Evolutionary conservation across 495 filamentous ascomycete genomes (phyloP).

Genomic region (Podospora australis): DNA sequence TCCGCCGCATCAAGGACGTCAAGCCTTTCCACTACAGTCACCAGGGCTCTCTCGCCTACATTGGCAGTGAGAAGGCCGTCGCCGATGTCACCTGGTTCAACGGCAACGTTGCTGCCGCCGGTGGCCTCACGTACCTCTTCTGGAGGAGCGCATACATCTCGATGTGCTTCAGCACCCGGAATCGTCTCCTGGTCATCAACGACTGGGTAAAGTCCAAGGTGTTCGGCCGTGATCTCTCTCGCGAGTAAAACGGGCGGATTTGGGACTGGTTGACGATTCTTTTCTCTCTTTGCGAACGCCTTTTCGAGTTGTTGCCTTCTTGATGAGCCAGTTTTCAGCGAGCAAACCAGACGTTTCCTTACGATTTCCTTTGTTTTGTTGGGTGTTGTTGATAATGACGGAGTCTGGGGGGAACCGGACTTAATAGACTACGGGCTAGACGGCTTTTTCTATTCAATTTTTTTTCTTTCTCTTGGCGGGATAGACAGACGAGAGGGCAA

Average conservation of each 20-base stretch:
- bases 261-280: neutral
- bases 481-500: constrained; percentile 10
- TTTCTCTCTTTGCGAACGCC: neutral
- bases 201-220: constrained; percentile 96
- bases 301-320: neutral
- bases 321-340: neutral
- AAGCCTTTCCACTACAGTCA: constrained; percentile 97
- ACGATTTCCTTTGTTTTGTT: constrained; percentile 5
- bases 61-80: constrained; percentile 94
- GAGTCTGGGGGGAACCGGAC: constrained; percentile 12
- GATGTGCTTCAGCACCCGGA: constrained; percentile 99
- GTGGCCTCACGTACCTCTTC: constrained; percentile 81
- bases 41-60: constrained; percentile 94
- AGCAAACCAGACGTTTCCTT: neutral
- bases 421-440: constrained; percentile 17
- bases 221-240: constrained; percentile 92
- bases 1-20: constrained; percentile 84
- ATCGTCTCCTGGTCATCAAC: constrained; percentile 82
- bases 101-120: constrained; percentile 86
- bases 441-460: constrained; percentile 1
- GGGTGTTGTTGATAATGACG: constrained; percentile 7
- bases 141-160: constrained; percentile 96
- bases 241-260: constrained; percentile 64
- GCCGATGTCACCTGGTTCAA: constrained; percentile 97
- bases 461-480: constrained; percentile 4